Percentiles rank a stretch among this genome's conserved stretches.
Conservation (phyloP, 345 rosid species). For the Gossypium herbaceum region DNA sequence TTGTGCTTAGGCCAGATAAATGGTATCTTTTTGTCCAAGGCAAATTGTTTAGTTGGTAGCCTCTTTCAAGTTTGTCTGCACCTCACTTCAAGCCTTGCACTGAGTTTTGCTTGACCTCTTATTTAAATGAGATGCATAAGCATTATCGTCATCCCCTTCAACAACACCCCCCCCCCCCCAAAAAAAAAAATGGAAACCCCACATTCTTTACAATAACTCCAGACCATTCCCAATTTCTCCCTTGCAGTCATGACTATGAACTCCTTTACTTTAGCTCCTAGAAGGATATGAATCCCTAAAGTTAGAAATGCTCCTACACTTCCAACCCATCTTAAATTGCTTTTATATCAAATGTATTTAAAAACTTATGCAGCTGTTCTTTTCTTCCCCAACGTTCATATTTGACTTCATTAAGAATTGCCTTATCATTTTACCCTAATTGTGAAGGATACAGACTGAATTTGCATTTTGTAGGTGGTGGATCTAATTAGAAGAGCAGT, state of each 20-base stretch:
- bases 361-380: not conserved
- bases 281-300: not conserved
- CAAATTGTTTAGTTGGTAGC: not conserved
- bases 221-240: not conserved
- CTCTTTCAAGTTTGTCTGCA: not conserved
- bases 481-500: conserved; percentile 77
- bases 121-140: no score
- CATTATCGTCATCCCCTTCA: not conserved
- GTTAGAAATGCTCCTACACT: not conserved
- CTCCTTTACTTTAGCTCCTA: not conserved
- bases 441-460: not conserved
- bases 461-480: conserved; percentile 53
- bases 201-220: not conserved
- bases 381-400: not conserved
- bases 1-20: not conserved
- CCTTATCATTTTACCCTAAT: not conserved
- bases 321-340: not conserved
- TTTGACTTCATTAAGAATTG: not conserved
- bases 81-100: not conserved
- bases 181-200: not conserved
- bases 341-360: not conserved
- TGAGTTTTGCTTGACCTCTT: not conserved
- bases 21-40: no score
- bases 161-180: no score
- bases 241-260: not conserved